Percentiles rank a stretch among this genome's conserved stretches.
Evolutionary conservation across 2,329 filamentous ascomycete species (phyloP).

Genomic region (Lachnellula subtilissima): DNA sequence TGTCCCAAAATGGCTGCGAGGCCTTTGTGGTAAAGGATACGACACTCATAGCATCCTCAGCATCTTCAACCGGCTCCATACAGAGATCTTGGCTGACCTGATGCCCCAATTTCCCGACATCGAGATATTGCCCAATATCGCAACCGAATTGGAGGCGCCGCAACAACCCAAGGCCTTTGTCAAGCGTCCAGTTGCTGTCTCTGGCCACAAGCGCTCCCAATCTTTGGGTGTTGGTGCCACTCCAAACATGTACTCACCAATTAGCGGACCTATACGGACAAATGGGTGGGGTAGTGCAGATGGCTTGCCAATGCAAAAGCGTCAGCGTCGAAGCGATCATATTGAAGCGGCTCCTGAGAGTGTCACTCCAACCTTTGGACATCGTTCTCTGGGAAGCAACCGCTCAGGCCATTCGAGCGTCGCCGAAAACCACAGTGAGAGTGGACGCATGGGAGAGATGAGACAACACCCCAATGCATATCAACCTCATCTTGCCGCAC

Average conservation of each 20-base stretch:
- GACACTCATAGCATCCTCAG: constrained; percentile 32
- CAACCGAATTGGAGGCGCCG: constrained; percentile 22
- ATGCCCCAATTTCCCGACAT: constrained; percentile 36
- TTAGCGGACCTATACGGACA: constrained; percentile 20
- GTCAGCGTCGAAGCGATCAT: constrained; percentile 13
- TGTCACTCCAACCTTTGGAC: constrained; percentile 1
- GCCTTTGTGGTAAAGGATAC: constrained; percentile 31
- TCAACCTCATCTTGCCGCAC: constrained; percentile 22
- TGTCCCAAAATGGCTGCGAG: constrained; percentile 31
- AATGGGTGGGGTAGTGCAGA: constrained; percentile 8
- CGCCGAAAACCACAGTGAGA: constrained; percentile 17
- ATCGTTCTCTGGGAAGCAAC: constrained; percentile 16
- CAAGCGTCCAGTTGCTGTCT: constrained; percentile 15
- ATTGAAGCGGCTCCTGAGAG: constrained; percentile 3
- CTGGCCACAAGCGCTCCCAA: constrained; percentile 29
- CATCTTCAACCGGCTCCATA: constrained; percentile 35
- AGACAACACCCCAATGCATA: neutral
- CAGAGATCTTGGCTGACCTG: constrained; percentile 31
- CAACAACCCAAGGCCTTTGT: constrained; percentile 28
- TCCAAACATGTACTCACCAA: constrained; percentile 8
- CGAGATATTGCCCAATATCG: constrained; percentile 36
- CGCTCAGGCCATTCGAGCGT: constrained; percentile 21
- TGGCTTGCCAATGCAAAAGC: constrained; percentile 17
- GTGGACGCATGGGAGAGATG: constrained; percentile 8
- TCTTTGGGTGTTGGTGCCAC: constrained; percentile 25